A percentile compares a stretch with the other conserved stretches of the same genome.
Conservation (phyloP, 257 asterid genomes). For the Salvia hispanica region DNA sequence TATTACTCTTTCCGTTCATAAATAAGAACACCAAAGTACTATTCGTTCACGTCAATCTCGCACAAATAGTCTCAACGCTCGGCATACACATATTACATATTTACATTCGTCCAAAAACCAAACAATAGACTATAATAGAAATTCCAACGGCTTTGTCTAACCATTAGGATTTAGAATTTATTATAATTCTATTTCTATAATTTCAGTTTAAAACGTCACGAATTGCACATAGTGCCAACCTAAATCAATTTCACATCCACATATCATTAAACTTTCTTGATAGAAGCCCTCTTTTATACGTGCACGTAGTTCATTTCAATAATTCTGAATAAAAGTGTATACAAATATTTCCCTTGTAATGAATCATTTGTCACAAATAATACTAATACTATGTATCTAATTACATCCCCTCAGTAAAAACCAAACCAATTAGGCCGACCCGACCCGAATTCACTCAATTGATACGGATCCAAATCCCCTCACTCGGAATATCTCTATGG, state of each 20-base stretch:
- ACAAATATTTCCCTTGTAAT: neutral
- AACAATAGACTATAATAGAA: neutral
- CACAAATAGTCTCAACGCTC: neutral
- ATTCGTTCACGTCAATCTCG: too few relatives aligned
- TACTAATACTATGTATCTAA: slow-evolving; percentile 25
- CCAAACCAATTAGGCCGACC: neutral
- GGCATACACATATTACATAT: neutral
- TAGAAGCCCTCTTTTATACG: neutral
- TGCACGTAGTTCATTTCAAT: neutral
- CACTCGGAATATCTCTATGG: slow-evolving; percentile 50
- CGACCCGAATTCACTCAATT: slow-evolving; percentile 8
- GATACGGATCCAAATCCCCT: slow-evolving; percentile 53
- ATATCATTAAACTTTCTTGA: neutral
- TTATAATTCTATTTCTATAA: neutral
- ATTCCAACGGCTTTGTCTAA: neutral
- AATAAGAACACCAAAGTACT: too few relatives aligned
- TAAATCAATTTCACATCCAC: neutral
- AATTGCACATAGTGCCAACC: neutral
- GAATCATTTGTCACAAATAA: slow-evolving; percentile 7
- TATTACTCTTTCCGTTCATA: neutral
- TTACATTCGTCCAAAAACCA: neutral
- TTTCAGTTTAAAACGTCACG: neutral
- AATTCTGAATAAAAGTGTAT: neutral
- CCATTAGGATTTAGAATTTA: neutral
- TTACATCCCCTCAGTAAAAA: neutral